A percentile compares a stretch with the other conserved stretches of the same genome.
phyloP scores from a whole-genome alignment of 768 basidiomycete species.

The Gymnopilus junonius region DNA sequence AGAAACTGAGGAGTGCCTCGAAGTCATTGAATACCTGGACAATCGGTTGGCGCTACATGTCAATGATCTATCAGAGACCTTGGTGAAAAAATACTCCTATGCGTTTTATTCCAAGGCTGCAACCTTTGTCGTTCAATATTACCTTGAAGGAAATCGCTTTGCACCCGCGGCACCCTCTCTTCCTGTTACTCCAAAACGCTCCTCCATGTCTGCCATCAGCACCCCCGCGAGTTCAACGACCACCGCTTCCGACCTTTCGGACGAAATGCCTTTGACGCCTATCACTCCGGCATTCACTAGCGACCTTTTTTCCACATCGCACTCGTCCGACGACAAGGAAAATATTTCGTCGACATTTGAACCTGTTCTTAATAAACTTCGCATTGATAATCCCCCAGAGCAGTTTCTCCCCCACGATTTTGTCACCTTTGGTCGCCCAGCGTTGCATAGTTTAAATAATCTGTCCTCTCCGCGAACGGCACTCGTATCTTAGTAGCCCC shows the following conservation, averaged over 20 bases:
- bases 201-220: conserved; percentile 57
- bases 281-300: conserved; percentile 72
- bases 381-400: conserved; percentile 69
- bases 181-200: conserved; percentile 71
- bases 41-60: conserved; percentile 84
- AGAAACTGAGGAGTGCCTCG: conserved; percentile 82
- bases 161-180: conserved; percentile 49
- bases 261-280: conserved; percentile 85
- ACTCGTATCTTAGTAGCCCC: conserved; percentile 59
- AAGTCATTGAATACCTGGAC: conserved; percentile 88
- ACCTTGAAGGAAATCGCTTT: conserved; percentile 86
- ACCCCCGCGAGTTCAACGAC: conserved; percentile 81
- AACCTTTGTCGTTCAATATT: conserved; percentile 91
- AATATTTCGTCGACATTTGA: conserved; percentile 75
- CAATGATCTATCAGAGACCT: conserved; percentile 92
- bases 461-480: conserved; percentile 64
- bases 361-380: conserved; percentile 73
- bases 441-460: conserved; percentile 79
- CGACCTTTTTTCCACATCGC: conserved; percentile 52
- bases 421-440: conserved; percentile 77
- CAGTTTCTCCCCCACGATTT: conserved; percentile 84
- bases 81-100: conserved; percentile 98
- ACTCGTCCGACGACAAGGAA: conserved; percentile 79
- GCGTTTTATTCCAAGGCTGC: conserved; percentile 97
- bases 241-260: conserved; percentile 73